Evolutionary conservation across 2,329 filamentous ascomycete species (phyloP), one percentile per base, ranked within the genome.

Genomic region (Neopestalotiopsis sp.): DNA sequence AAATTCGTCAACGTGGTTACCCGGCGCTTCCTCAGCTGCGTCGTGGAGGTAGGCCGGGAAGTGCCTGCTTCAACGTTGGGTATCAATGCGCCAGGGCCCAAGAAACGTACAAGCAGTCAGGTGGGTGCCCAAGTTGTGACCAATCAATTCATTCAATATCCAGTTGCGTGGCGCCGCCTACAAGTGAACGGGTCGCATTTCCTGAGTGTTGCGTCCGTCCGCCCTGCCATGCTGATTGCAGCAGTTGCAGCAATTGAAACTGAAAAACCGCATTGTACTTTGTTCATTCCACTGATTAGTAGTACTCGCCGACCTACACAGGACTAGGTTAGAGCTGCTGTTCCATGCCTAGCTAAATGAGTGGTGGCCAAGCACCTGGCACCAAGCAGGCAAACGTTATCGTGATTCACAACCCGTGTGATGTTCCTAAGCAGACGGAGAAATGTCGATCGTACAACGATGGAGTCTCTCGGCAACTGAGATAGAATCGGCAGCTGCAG

Each of bases 81-180:
- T 82, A 83, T 77, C 80, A 79, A 84, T 82, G 82, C 83, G 77
- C 80, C 72, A 73, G 74, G 71, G 80, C 81, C 82, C 77, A 78
- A 80, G 76, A 71, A 78, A 79, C 76, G 71, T 71, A 70, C 67
- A 69, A 53, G 53, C 73, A 69, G 67, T 67, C 65, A 72, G 69
- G 74, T 75, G 70, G 76, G 71, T 78, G 76, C 76, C 77, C 73
- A 76, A 76, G 68, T 59, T 45, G 67, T 68, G 69, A 70, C 78
- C 78, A 80, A 79, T 79, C 77, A 77, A 20, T 65, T 58, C 40
- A 49, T 68, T 38, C 53, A 61, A 53, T 59, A 65, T 64, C 67
- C 64, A 69, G 20, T 67, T 67, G 58, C 38, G 34, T 57, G 49
- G 32, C 49, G 53, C 63, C 20, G 53, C 63, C 28, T 32, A 20